Evolutionary conservation across 179 eudicot species (phyloP).

Genomic region (Beta corolliflora): DNA sequence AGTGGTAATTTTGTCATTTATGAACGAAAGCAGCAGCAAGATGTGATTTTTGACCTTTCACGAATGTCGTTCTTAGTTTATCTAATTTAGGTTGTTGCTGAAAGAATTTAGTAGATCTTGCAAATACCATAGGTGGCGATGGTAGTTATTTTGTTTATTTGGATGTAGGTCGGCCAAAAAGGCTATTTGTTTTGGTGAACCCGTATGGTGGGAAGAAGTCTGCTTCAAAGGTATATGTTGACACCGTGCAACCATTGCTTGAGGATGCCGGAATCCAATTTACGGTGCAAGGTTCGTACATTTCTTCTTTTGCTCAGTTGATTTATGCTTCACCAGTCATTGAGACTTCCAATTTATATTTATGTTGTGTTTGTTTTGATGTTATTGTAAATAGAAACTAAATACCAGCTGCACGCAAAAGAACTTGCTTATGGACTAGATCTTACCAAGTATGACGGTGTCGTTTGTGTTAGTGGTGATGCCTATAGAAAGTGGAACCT

Average conservation of each 20-base stretch:
- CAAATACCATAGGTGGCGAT: neutral
- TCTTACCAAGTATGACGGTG: conserved; percentile 79
- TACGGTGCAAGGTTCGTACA: conserved; percentile 59
- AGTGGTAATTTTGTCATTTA: too few relatives aligned
- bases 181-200: conserved; percentile 71
- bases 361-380: conserved; percentile 15
- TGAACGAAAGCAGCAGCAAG: neutral
- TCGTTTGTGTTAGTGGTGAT: conserved; percentile 95
- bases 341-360: neutral
- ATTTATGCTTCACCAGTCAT: neutral
- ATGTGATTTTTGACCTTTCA: neutral
- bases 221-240: conserved; percentile 54
- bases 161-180: conserved; percentile 74
- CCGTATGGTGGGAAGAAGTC: conserved; percentile 86
- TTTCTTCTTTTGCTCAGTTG: conserved; percentile 7
- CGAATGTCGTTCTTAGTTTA: neutral
- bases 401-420: conserved; percentile 81
- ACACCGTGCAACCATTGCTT: conserved; percentile 72
- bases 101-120: neutral
- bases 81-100: neutral
- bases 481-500: too few relatives aligned
- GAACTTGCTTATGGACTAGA: conserved; percentile 71
- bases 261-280: conserved; percentile 72
- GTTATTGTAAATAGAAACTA: conserved; percentile 53
- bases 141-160: conserved; percentile 12